These are phyloP conservation scores for Penicilliopsis zonata DNA, from an alignment of 495 filamentous ascomycete species.

Conservation along the genomic window DNA sequence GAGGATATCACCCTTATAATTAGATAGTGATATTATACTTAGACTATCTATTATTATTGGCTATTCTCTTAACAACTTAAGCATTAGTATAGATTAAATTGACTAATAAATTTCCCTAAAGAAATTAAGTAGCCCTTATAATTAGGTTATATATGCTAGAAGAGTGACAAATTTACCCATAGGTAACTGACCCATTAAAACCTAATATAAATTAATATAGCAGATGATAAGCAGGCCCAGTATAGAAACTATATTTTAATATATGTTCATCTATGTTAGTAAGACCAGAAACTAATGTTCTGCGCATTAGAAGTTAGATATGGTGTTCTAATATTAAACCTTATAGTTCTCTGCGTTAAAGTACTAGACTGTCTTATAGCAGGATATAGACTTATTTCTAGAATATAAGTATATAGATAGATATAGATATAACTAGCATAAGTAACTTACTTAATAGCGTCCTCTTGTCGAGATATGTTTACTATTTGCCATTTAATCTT, in stretches of 20 bases:
- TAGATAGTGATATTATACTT: constrained; percentile 36
- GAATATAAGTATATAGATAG: constrained; percentile 13
- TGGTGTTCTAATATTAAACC: constrained; percentile 70
- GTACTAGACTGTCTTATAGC: constrained; percentile 98
- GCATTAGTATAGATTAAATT: constrained; percentile 91
- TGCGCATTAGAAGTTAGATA: constrained; percentile 68
- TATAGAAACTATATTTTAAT: constrained; percentile 89
- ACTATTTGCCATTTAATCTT: constrained; percentile 87
- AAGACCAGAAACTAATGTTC: constrained; percentile 84
- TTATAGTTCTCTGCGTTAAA: constrained; percentile 96
- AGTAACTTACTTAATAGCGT: constrained; percentile 66
- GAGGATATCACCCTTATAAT: constrained; percentile 66
- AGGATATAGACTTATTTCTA: constrained; percentile 93
- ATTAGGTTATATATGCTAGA: constrained; percentile 81
- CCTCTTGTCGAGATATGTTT: constrained; percentile 85
- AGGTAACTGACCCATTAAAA: constrained; percentile 53
- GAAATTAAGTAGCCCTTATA: constrained; percentile 90
- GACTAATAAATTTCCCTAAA: constrained; percentile 97
- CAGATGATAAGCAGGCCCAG: constrained; percentile 72
- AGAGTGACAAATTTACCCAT: constrained; percentile 74
- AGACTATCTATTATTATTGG: constrained; percentile 75
- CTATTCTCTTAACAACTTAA: constrained; percentile 90
- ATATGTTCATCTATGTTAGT: constrained; percentile 85
- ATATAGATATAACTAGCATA: neutral
- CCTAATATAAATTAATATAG: constrained; percentile 81